phyloP scores from a whole-genome alignment of 2,329 filamentous ascomycete genomes.

The Aureobasidium namibiae region DNA sequence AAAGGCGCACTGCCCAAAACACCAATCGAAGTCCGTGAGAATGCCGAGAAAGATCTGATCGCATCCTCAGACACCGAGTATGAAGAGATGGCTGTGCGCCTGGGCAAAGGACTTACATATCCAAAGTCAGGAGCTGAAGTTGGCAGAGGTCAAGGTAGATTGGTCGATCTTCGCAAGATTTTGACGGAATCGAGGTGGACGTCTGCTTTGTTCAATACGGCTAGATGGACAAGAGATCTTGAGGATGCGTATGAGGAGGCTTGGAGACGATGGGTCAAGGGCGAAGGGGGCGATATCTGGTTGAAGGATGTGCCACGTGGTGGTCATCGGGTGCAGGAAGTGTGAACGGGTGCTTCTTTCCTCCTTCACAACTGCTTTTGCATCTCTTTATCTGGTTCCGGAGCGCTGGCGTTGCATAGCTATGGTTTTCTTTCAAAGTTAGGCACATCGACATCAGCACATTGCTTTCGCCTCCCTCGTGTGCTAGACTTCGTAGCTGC shows the following conservation, averaged over 20 bases:
- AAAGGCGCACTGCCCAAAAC: conserved; percentile 75
- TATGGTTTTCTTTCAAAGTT: not conserved
- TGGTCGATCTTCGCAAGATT: conserved; percentile 71
- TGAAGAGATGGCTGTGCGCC: conserved; percentile 63
- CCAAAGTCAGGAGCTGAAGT: conserved; percentile 30
- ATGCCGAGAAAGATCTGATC: conserved; percentile 67
- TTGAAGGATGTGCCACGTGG: conserved; percentile 36
- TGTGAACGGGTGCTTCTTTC: not conserved
- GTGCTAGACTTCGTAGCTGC: too few relatives aligned
- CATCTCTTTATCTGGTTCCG: not conserved
- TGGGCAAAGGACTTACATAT: conserved; percentile 60
- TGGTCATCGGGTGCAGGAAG: not conserved
- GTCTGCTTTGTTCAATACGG: conserved; percentile 84
- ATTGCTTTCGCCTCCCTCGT: too few relatives aligned
- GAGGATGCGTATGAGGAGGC: conserved; percentile 83
- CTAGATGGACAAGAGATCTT: conserved; percentile 80
- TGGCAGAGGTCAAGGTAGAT: conserved; percentile 56
- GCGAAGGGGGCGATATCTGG: conserved; percentile 88
- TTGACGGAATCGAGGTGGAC: conserved; percentile 78
- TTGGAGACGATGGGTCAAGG: conserved; percentile 80
- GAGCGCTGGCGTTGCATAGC: conserved; percentile 3
- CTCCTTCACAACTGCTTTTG: not conserved
- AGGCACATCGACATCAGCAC: not conserved
- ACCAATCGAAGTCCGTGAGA: conserved; percentile 48
- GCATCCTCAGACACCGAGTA: conserved; percentile 73